Base-by-base conservation (phyloP, 2,329 filamentous ascomycete genomes). In the Ascochyta rabiei region DNA sequence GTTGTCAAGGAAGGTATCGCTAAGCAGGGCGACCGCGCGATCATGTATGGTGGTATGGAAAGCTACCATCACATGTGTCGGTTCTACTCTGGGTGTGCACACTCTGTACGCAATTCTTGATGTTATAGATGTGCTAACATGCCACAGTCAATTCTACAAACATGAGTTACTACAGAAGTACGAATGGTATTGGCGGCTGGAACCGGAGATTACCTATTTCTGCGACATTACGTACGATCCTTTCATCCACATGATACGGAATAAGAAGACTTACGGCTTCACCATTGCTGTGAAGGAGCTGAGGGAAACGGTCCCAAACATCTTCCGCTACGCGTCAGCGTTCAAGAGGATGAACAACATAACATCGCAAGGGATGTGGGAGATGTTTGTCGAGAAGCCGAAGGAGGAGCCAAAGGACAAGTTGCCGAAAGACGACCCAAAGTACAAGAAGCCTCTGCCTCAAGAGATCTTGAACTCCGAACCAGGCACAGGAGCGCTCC, bases 161-260 rank as follows among this genome's bases (percentile, higher is more conserved):
- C 95, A 99, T 74, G 89, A 93, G 61, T 85, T 98, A 30, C 84
- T 99, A 40, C 85, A 90, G 72, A 98, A 98, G 77, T 99, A 98
- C 78, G 92, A 98, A 73, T 99, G 95, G 95, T 99, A 99, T 81
- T 99, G 95, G 95, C 91, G 95, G 61, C 82, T 99, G 67, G 95
- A 99, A 82, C 95, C 95, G 62, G 95, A 99, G 78, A 98, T 99
- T 85, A 97, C 93, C 80, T 99, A 98, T 80, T 99, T 99, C 80
- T 99, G 95, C 77, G 95, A 99, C 74, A 98, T 99, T 66, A 99
- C 95, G 62, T 99, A 99, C 72, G 95, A 99, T 75, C 95, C 95
- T 1, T 99, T 99, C 81, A 82, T 95, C 57, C 88, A 92, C 75
- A 99, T 99, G 95, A 90, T 90, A 57, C 87, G 93, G 65, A 79